Evolutionary conservation across 1,284 basidiomycete genomes (phyloP), one percentile per base, ranked within the genome.

Genomic region (Hemileia vastatrix): DNA sequence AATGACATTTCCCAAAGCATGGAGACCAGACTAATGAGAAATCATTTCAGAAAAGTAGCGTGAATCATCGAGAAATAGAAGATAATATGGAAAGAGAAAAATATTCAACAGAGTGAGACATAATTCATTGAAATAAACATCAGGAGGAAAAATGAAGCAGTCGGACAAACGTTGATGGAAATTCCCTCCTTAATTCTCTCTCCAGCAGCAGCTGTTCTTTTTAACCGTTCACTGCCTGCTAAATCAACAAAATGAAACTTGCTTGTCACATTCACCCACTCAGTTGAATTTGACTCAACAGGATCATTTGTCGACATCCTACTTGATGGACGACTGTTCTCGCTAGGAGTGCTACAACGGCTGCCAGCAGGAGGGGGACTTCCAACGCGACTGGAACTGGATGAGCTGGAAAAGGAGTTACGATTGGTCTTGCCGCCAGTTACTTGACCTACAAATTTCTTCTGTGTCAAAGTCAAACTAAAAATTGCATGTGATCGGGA

Each of bases 161-260:
- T 23, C 72, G 62, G 15, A 74, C 73, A 24, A 69, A 70, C 63
- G 72, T 63, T 76, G 72, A 76, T 76, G n/a, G 74, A 74, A 58
- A 76, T 76, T 24, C 93, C 92, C 78, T 98, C 93, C 77, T 92
- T 96, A 77, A 93, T 89, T 66, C 94, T 86, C 67, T 96, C 94
- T 3, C 94, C 94, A 11, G 86, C 86, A 2, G 90, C 90, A 3
- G 90, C 88, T 13, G 92, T 94, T 58, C 93, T 84, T 79, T 96
- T 93, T 62, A 96, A 81, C 70, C 95, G 81, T 79, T 99, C 94
- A 33, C 90, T 94, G 55, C 94, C 94, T 24, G 94, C 94, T 67
- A 99, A 78, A 78, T 98, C 94, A 54, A 98, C 95, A 74, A 97
- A 96, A 78, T 98, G 94, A 78, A 97, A 96, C 76, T 98, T 98